Evolutionary conservation across 352 stramenopile genomes (phyloP).

Genomic region (Phytopythium aichiense): DNA sequence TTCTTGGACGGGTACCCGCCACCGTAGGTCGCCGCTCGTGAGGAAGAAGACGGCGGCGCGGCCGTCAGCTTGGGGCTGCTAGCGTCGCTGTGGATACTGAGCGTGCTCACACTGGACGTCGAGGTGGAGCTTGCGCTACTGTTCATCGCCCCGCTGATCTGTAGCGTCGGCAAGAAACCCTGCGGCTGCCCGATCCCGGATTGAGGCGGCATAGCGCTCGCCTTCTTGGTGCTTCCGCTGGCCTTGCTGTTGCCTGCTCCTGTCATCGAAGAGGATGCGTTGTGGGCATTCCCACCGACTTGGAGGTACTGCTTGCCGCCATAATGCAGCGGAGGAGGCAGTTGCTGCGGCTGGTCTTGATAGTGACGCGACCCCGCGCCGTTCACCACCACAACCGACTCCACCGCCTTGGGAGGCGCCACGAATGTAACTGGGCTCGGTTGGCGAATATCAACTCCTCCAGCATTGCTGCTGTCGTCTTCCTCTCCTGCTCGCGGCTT

Average conservation of each 20-base stretch:
- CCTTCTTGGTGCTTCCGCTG: conserved; percentile 2
- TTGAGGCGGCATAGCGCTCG: neutral
- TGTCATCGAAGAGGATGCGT: neutral
- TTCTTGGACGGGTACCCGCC: conserved; percentile 23
- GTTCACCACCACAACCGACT: neutral
- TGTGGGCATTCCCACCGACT: neutral
- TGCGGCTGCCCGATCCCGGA: conserved; percentile 9
- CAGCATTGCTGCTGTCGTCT: neutral
- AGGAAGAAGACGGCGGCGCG: conserved; percentile 8
- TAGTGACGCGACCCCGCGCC: neutral
- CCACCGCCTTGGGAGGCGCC: neutral
- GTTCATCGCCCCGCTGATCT: conserved; percentile 14
- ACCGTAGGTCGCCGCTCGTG: conserved; percentile 1
- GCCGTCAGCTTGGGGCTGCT: conserved; percentile 12
- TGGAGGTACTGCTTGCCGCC: neutral
- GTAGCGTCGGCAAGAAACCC: conserved; percentile 32
- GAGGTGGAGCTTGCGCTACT: conserved; percentile 27
- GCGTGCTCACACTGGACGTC: conserved; percentile 19
- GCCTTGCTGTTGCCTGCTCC: neutral
- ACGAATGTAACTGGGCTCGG: conserved; percentile 14
- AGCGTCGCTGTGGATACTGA: conserved; percentile 14
- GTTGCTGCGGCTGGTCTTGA: conserved; percentile 6
- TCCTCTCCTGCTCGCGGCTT: conserved; percentile 27
- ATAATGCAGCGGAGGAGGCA: conserved; percentile 4
- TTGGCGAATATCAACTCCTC: neutral